Evolutionary conservation across 257 asterid species (phyloP).

Genomic region (Osmanthus fragrans): DNA sequence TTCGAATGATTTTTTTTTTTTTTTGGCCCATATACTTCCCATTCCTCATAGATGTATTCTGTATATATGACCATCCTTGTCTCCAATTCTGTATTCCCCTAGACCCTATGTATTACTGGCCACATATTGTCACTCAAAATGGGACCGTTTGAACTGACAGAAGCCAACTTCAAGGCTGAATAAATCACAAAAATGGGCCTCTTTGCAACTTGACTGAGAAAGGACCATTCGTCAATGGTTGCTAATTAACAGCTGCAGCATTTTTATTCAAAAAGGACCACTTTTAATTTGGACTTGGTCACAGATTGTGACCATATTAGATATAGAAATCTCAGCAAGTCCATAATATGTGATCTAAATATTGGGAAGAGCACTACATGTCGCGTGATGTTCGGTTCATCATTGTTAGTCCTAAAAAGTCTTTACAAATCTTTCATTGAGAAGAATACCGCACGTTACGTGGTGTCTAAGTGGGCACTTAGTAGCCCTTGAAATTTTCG

Average conservation of each 20-base stretch:
- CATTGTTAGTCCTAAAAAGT: too few species aligned
- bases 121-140: slow-evolving; percentile 8
- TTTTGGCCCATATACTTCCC: neutral
- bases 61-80: neutral
- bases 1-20: too few species aligned
- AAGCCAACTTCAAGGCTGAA: slow-evolving; percentile 26
- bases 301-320: slow-evolving; percentile 6
- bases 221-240: slow-evolving; percentile 27
- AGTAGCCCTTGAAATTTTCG: too few species aligned
- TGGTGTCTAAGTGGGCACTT: too few species aligned
- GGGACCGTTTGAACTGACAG: slow-evolving; percentile 39
- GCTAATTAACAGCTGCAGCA: slow-evolving; percentile 30
- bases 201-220: slow-evolving; percentile 12
- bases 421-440: too few species aligned
- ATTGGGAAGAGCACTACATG: neutral
- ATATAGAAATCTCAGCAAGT: slow-evolving; percentile 18
- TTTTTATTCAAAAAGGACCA: slow-evolving; percentile 32
- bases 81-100: neutral
- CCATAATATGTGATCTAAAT: neutral
- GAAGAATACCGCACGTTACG: too few species aligned
- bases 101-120: neutral
- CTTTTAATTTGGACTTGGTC: slow-evolving; percentile 25
- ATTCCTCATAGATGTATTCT: too few species aligned
- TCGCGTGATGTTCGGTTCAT: too few species aligned
- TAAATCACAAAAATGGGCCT: slow-evolving; percentile 20